Percentiles rank a stretch among this genome's conserved stretches.
Evolutionary conservation across 495 filamentous ascomycete species (phyloP).

Genomic region (Venustampulla echinocandica): DNA sequence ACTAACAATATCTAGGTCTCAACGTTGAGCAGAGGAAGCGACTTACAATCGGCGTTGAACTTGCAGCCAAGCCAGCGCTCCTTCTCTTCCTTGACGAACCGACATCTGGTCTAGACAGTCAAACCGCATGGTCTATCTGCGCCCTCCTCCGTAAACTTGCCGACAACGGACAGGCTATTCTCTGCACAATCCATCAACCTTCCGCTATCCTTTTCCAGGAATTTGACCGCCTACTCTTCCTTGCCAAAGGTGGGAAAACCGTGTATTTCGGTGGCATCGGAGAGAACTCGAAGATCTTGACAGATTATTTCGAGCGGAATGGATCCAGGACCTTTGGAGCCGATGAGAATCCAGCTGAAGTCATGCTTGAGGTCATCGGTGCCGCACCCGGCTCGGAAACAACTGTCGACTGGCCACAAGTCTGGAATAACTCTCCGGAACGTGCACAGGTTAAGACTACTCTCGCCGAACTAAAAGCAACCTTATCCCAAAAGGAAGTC

Average conservation of each 20-base stretch:
- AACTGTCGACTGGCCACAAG: slow-evolving; percentile 71
- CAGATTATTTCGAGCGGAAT: slow-evolving; percentile 63
- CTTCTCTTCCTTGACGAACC: slow-evolving; percentile 88
- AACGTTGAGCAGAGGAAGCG: slow-evolving; percentile 91
- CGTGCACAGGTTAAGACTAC: slow-evolving; percentile 56
- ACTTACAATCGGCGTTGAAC: slow-evolving; percentile 82
- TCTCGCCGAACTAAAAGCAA: slow-evolving; percentile 55
- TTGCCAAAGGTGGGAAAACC: slow-evolving; percentile 59
- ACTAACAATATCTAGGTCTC: slow-evolving; percentile 37
- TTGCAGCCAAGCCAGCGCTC: slow-evolving; percentile 79
- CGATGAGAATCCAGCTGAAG: slow-evolving; percentile 84
- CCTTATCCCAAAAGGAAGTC: slow-evolving; percentile 35
- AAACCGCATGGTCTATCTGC: slow-evolving; percentile 80
- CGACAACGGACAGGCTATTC: slow-evolving; percentile 75
- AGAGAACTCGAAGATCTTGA: slow-evolving; percentile 51
- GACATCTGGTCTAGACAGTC: slow-evolving; percentile 33
- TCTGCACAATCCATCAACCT: slow-evolving; percentile 92
- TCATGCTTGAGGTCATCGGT: slow-evolving; percentile 91
- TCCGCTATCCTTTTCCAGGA: slow-evolving; percentile 84
- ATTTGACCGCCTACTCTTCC: slow-evolving; percentile 74
- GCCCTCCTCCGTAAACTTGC: slow-evolving; percentile 72
- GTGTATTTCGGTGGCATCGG: slow-evolving; percentile 78
- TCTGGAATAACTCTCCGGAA: slow-evolving; percentile 73
- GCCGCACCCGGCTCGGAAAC: slow-evolving; percentile 74
- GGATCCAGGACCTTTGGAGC: slow-evolving; percentile 61